These are phyloP conservation scores for Dothistroma pini DNA, from an alignment of 2,329 filamentous ascomycete genomes.

Conservation along the genomic window DNA sequence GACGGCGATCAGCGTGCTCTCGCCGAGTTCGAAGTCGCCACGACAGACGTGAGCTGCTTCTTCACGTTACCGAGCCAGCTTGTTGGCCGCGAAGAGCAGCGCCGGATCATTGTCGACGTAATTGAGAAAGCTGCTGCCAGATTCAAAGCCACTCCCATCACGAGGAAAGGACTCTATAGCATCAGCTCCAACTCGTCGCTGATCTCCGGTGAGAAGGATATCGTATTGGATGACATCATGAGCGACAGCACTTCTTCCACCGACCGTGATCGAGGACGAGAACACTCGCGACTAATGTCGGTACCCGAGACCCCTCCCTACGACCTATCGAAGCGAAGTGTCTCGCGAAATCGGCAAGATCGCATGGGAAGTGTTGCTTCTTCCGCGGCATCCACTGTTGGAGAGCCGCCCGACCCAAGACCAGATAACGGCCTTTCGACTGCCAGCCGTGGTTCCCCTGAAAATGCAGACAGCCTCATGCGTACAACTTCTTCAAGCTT, in stretches of 20 bases:
- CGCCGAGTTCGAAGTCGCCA: constrained; percentile 69
- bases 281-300: constrained; percentile 39
- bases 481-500: constrained; percentile 19
- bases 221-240: constrained; percentile 40
- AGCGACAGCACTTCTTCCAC: constrained; percentile 51
- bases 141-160: constrained; percentile 44
- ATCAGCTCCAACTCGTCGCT: constrained; percentile 47
- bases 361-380: constrained; percentile 18
- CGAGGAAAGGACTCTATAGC: constrained; percentile 43
- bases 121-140: constrained; percentile 72
- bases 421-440: constrained; percentile 13
- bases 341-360: constrained; percentile 12
- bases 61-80: constrained; percentile 80
- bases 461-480: constrained; percentile 22
- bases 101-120: constrained; percentile 64
- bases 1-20: constrained; percentile 71
- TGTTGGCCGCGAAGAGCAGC: constrained; percentile 74
- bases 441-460: constrained; percentile 22
- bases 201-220: constrained; percentile 32
- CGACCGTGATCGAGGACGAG: constrained; percentile 45
- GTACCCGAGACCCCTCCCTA: constrained; percentile 30
- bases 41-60: constrained; percentile 87
- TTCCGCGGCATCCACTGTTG: constrained; percentile 17
- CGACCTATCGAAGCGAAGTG: constrained; percentile 16
- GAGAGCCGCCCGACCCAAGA: constrained; percentile 10